These are phyloP conservation scores for Fusarium sp. DNA, from an alignment of 2,329 filamentous ascomycete genomes.

Conservation along the genomic window DNA sequence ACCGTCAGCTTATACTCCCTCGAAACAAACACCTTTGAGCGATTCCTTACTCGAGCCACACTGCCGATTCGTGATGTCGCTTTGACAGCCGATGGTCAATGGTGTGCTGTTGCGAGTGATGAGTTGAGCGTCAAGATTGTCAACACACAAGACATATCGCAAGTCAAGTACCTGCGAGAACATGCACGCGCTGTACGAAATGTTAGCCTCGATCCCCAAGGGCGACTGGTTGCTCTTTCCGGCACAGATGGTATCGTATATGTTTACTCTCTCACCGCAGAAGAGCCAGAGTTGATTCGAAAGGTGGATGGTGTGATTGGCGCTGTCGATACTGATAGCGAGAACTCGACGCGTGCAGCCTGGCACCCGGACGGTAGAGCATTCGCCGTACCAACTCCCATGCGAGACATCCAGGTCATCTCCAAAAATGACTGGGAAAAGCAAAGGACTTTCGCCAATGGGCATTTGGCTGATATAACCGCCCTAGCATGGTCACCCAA, in stretches of 20 bases:
- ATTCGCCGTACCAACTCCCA: slow-evolving; percentile 86
- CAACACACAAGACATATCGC: slow-evolving; percentile 79
- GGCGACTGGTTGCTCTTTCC: slow-evolving; percentile 79
- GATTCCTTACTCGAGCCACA: slow-evolving; percentile 84
- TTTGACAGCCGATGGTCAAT: slow-evolving; percentile 82
- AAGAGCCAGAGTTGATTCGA: slow-evolving; percentile 82
- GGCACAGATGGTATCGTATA: slow-evolving; percentile 92
- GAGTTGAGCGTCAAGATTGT: slow-evolving; percentile 93
- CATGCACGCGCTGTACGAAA: slow-evolving; percentile 92
- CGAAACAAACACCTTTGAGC: slow-evolving; percentile 77
- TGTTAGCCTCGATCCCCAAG: slow-evolving; percentile 85
- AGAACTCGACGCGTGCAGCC: slow-evolving; percentile 76
- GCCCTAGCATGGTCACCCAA: slow-evolving; percentile 95
- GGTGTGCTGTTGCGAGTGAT: slow-evolving; percentile 96
- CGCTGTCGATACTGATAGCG: slow-evolving; percentile 76
- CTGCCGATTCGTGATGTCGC: slow-evolving; percentile 88
- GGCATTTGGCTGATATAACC: slow-evolving; percentile 86
- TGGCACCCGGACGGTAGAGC: slow-evolving; percentile 97
- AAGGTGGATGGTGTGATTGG: slow-evolving; percentile 89
- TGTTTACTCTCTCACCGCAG: slow-evolving; percentile 82
- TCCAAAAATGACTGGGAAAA: slow-evolving; percentile 92
- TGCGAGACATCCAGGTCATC: slow-evolving; percentile 84
- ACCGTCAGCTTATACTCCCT: slow-evolving; percentile 96
- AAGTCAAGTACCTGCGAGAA: slow-evolving; percentile 82
- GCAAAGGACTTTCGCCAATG: slow-evolving; percentile 80